A percentile compares a stretch with the other conserved stretches of the same genome.
These are phyloP conservation scores for Ogataea methanolica DNA, from an alignment of 805 yeast species.

Conservation along the genomic window DNA sequence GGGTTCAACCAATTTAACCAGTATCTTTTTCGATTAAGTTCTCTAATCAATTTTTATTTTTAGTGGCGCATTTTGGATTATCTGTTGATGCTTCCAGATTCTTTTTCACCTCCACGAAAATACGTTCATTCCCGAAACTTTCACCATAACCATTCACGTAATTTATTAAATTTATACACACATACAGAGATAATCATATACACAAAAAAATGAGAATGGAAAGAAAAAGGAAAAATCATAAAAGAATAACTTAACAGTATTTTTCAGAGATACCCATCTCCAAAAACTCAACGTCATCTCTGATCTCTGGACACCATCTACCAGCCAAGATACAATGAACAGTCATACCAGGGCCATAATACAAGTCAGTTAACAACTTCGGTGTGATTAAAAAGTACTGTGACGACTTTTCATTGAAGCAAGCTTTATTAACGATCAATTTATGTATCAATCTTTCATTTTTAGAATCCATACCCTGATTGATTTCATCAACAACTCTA, in stretches of 20 bases:
- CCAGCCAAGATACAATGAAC: constrained; percentile 79
- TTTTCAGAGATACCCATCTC: constrained; percentile 28
- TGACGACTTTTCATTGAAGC: constrained; percentile 41
- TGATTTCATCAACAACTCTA: constrained; percentile 94
- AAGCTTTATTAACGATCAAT: constrained; percentile 80
- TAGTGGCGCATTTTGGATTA: no score
- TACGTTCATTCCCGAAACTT: no score
- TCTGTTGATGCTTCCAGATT: no score
- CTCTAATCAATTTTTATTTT: no score
- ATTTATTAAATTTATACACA: no score
- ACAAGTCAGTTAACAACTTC: constrained; percentile 71
- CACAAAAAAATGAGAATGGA: no score
- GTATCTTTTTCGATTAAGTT: no score
- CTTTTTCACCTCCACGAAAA: no score
- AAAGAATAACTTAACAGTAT: constrained; percentile 5
- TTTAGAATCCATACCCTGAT: constrained; percentile 96
- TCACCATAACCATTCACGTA: no score
- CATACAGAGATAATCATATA: no score
- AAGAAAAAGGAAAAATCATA: not conserved
- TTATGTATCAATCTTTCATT: constrained; percentile 86
- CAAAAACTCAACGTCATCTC: constrained; percentile 18
- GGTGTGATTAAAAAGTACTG: constrained; percentile 95
- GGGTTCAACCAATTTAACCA: no score
- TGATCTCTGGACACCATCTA: constrained; percentile 24
- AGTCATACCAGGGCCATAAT: constrained; percentile 75